Conservation (phyloP, 768 basidiomycete genomes). For the Russula abietina region DNA sequence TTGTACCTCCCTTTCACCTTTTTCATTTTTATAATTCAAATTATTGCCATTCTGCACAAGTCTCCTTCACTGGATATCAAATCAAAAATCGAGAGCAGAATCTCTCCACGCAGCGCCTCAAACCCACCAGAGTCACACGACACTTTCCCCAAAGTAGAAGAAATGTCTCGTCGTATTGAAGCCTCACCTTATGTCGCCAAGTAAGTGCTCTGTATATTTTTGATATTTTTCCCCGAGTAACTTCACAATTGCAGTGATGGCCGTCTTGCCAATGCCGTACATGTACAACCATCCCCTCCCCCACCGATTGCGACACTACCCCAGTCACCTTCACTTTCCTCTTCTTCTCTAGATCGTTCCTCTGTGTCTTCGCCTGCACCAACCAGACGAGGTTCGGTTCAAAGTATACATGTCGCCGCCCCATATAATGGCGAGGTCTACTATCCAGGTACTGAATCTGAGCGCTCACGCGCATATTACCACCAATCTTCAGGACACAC, state of each 20-base stretch:
- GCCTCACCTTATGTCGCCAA: slow-evolving; percentile 27
- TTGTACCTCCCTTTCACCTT: background rate
- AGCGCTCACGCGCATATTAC: slow-evolving; percentile 22
- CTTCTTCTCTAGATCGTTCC: slow-evolving; percentile 54
- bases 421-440: slow-evolving; percentile 33
- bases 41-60: background rate
- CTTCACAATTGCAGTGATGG: slow-evolving; percentile 36
- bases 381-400: slow-evolving; percentile 38
- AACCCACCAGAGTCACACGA: slow-evolving; percentile 23
- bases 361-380: slow-evolving; percentile 53
- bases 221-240: slow-evolving; percentile 21
- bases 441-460: slow-evolving; percentile 18
- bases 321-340: slow-evolving; percentile 56
- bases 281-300: slow-evolving; percentile 40
- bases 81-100: slow-evolving; percentile 1
- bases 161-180: slow-evolving; percentile 52
- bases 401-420: slow-evolving; percentile 35
- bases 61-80: background rate
- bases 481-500: slow-evolving; percentile 5
- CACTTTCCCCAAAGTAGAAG: slow-evolving; percentile 20
- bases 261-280: slow-evolving; percentile 36
- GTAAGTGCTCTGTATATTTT: slow-evolving; percentile 28
- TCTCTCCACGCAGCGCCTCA: slow-evolving; percentile 5
- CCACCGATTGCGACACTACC: slow-evolving; percentile 44
- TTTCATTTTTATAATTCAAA: background rate